Evolutionary conservation across 345 rosid species (phyloP).

Genomic region (Xanthoceras sorbifolium): DNA sequence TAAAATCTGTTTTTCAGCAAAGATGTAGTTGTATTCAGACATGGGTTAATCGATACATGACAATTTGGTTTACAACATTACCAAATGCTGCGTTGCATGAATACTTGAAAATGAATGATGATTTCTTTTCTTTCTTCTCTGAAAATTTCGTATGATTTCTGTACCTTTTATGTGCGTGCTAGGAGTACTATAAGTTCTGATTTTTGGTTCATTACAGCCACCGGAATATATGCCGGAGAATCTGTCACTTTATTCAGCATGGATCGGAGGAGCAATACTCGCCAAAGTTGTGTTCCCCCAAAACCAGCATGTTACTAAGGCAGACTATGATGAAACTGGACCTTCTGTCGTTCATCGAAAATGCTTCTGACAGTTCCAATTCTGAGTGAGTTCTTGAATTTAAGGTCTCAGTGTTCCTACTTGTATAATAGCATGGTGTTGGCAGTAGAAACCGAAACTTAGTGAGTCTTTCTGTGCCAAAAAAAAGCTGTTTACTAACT

Average conservation of each 20-base stretch:
- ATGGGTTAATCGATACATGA: neutral
- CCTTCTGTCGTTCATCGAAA: slow-evolving; percentile 94
- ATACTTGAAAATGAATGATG: neutral
- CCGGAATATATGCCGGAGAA: slow-evolving; percentile 97
- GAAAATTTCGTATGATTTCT: neutral
- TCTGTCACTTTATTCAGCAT: slow-evolving; percentile 75
- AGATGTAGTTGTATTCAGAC: neutral
- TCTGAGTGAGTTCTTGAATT: slow-evolving; percentile 11
- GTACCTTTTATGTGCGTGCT: neutral
- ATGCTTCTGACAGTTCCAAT: slow-evolving; percentile 61
- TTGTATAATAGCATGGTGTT: slow-evolving; percentile 27
- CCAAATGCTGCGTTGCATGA: neutral
- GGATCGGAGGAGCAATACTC: slow-evolving; percentile 99
- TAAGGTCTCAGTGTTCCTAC: neutral
- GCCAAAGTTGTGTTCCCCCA: slow-evolving; percentile 99
- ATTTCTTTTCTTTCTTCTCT: neutral
- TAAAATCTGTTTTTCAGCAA: neutral
- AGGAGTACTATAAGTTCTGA: slow-evolving; percentile 4
- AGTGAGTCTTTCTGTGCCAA: neutral
- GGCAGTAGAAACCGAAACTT: slow-evolving; percentile 15
- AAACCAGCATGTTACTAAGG: slow-evolving; percentile 95
- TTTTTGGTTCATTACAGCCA: slow-evolving; percentile 44
- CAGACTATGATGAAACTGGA: slow-evolving; percentile 93
- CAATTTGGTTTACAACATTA: neutral
- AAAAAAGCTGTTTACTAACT: neutral